A percentile compares a stretch with the other conserved stretches of the same genome.
Evolutionary conservation across 306 rosid genomes (phyloP).

Genomic region (Hippophae rhamnoides): DNA sequence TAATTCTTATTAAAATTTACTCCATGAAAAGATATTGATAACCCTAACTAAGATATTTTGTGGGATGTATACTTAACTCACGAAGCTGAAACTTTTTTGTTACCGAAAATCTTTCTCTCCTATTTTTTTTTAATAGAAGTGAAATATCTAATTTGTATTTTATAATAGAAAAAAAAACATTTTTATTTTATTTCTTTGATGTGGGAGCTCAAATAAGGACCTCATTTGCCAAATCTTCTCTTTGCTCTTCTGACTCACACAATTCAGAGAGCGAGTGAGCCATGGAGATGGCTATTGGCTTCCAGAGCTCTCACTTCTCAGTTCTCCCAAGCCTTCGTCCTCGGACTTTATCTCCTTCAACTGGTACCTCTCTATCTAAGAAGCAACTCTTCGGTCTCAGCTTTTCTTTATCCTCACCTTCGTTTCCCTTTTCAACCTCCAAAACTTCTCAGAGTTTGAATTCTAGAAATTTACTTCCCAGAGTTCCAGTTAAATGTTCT

Average conservation of each 20-base stretch:
- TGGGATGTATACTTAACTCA: too few species aligned
- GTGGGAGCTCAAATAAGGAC: conserved; percentile 12
- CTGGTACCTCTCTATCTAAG: conserved; percentile 29
- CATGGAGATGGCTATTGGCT: conserved; percentile 49
- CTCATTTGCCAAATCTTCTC: conserved; percentile 43
- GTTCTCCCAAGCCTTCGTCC: conserved; percentile 10
- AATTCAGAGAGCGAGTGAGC: conserved; percentile 15
- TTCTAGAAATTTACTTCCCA: conserved; percentile 16
- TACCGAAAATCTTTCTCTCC: too few species aligned
- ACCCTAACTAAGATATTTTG: too few species aligned
- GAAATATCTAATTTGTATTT: too few species aligned
- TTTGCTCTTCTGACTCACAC: conserved; percentile 21
- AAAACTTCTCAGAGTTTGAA: conserved; percentile 26
- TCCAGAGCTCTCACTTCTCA: conserved; percentile 21
- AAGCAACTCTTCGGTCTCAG: conserved; percentile 32
- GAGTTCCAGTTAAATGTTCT: conserved; percentile 50
- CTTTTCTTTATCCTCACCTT: conserved; percentile 25
- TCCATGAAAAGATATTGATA: too few species aligned
- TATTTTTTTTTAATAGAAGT: too few species aligned
- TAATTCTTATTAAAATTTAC: too few species aligned
- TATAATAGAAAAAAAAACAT: too few species aligned
- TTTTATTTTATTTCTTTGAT: background rate
- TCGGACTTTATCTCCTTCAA: conserved; percentile 21
- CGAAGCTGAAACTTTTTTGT: too few species aligned
- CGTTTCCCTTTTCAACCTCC: conserved; percentile 22